Percentiles rank a stretch among this genome's conserved stretches.
These are phyloP conservation scores for Chlamydomonas schloesseri DNA, from an alignment of 139 green algal species.

Conservation along the genomic window DNA sequence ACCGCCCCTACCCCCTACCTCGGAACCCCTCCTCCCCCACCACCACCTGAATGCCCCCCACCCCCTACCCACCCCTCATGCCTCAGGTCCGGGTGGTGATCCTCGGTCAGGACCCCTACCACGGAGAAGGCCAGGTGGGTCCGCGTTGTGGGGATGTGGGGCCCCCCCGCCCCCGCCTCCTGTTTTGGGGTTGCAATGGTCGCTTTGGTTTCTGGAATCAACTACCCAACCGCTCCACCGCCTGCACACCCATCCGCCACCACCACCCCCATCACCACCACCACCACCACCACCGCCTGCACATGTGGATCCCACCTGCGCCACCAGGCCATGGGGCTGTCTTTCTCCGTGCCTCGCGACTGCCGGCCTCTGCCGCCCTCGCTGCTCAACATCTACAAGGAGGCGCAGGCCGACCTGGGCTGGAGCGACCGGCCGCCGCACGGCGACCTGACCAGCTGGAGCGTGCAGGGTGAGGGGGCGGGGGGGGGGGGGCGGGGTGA, in stretches of 20 bases:
- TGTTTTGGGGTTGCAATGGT: no score
- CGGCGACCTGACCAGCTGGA: slow-evolving; percentile 33
- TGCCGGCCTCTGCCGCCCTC: slow-evolving; percentile 67
- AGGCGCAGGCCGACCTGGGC: slow-evolving; percentile 46
- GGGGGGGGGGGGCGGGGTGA: neutral
- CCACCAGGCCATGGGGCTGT: slow-evolving; percentile 95
- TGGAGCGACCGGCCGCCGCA: neutral
- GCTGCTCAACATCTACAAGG: slow-evolving; percentile 87
- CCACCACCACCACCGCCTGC: no score
- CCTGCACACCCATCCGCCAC: no score
- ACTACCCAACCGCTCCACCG: no score
- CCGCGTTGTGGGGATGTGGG: no score
- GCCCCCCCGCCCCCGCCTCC: no score
- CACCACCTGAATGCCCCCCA: neutral
- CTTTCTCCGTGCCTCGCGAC: slow-evolving; percentile 92
- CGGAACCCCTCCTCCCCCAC: neutral
- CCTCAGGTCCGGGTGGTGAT: slow-evolving; percentile 84
- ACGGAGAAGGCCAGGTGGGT: slow-evolving; percentile 54
- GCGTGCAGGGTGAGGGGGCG: slow-evolving; percentile 14
- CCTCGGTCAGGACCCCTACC: slow-evolving; percentile 96
- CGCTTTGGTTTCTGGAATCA: no score
- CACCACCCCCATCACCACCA: no score
- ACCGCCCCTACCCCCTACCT: no score
- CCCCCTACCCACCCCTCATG: neutral
- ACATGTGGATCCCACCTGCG: no score